Conservation (phyloP, 768 basidiomycete species). For the Leccinellum luteum region DNA sequence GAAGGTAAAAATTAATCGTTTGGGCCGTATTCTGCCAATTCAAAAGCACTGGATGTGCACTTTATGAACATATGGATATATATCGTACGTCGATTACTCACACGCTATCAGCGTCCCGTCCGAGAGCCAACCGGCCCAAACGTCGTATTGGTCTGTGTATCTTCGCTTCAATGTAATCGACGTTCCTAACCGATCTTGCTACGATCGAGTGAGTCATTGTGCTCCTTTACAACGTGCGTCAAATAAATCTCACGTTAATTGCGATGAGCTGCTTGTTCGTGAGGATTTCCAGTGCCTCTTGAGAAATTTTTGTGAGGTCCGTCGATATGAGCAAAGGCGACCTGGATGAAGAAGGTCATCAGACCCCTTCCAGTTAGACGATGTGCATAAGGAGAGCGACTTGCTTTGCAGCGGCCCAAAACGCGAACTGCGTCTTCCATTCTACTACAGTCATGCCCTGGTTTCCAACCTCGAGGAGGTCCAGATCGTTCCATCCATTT, state of each 20-base stretch:
- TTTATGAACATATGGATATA: background rate
- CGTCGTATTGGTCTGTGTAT: constrained; percentile 10
- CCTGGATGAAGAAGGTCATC: background rate
- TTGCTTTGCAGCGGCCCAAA: constrained; percentile 14
- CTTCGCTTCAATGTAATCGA: constrained; percentile 4
- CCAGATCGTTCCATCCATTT: constrained; percentile 51
- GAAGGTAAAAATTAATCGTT: constrained; percentile 1
- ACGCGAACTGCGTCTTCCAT: constrained; percentile 10
- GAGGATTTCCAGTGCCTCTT: constrained; percentile 5
- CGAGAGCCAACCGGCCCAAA: constrained; percentile 6
- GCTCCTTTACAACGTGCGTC: background rate
- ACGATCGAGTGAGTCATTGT: background rate
- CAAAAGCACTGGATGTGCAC: background rate
- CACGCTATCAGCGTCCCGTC: constrained; percentile 4
- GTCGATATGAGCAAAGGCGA: constrained; percentile 15
- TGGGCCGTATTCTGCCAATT: constrained; percentile 1
- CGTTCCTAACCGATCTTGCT: constrained; percentile 10
- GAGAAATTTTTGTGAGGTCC: constrained; percentile 5
- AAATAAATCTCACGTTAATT: constrained; percentile 2
- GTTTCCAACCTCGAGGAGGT: constrained; percentile 56
- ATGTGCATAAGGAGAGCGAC: background rate
- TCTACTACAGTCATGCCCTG: constrained; percentile 34
- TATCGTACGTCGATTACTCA: background rate
- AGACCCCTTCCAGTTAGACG: background rate
- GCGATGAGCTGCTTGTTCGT: constrained; percentile 5